Conservation (phyloP, 2,329 filamentous ascomycete genomes). For the Diaporthe aspalathi region DNA sequence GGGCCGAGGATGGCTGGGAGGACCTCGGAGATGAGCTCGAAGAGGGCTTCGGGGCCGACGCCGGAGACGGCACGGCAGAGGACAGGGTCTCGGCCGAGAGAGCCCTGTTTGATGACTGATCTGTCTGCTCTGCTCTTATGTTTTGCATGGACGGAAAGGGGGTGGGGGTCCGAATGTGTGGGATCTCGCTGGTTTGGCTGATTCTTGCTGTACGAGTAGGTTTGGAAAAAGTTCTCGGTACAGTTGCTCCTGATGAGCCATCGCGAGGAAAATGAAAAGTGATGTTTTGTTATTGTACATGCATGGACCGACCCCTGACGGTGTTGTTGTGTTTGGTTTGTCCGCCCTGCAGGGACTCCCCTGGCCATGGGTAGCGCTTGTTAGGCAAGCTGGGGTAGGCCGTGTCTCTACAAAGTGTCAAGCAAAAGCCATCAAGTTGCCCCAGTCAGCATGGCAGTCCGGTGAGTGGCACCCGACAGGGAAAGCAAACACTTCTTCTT, state of each 20-base stretch:
- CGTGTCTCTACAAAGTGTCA: too few species aligned
- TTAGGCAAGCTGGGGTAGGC: too few species aligned
- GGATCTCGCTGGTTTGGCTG: neutral
- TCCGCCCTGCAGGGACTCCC: neutral
- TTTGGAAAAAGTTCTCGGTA: neutral
- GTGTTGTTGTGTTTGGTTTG: neutral
- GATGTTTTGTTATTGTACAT: neutral
- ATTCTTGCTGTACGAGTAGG: constrained; percentile 11
- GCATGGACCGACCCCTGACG: neutral
- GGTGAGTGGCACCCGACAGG: too few species aligned
- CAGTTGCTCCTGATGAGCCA: neutral
- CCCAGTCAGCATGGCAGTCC: too few species aligned
- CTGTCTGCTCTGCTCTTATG: neutral
- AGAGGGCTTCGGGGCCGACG: neutral
- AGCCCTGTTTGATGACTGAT: neutral
- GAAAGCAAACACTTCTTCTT: too few species aligned
- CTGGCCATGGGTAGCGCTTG: too few species aligned
- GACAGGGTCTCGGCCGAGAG: neutral
- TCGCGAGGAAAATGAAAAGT: neutral
- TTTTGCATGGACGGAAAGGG: neutral
- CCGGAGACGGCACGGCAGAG: neutral
- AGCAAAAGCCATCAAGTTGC: too few species aligned
- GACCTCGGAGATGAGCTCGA: neutral
- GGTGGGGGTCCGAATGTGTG: too few species aligned
- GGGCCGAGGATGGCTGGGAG: neutral